Evolutionary conservation across 169 alveolate species (phyloP), one percentile per base, ranked within the genome.

Genomic region (Eimeria zaria): DNA sequence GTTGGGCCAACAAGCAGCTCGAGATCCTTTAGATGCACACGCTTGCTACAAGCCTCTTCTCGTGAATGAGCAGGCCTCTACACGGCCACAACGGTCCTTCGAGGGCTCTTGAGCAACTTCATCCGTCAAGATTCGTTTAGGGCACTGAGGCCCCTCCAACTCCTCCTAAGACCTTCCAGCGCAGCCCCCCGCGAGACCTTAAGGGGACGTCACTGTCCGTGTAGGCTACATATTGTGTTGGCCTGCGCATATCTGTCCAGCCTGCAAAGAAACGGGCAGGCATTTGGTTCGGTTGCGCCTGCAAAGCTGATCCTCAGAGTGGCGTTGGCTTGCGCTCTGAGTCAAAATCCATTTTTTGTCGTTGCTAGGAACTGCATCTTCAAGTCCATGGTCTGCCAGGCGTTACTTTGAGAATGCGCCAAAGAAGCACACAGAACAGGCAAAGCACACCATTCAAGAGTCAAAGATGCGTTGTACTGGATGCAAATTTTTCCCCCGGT

Each of bases 1-100:
- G 96, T 22, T 94, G 96, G 96, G 67, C 58, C 46, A 22, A 94
- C 73, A 94, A 48, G 60, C 46, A 76, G 53, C 93, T 94, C 39
- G 88, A 94, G 69, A 94, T 94, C 60, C 89, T 85, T 22, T 94
- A 64, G 91, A 78, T 12, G 33, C 27, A 30, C 2, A 33, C 78
- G 33, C 48, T 24, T 11, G 24, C 73, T 46, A 39, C 60, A 27
- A 33, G 9, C 0, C 41, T 64, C 87, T 2, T 62, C 24, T 76
- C 60, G 12, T 76, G 58, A 22, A 18, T 41, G 39, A 22, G 87
- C 87, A 36, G 2, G 41, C 27, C 64, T 36, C 58, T 36, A 27
- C 11, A 41, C 11, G 51, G 39, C 24, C 55, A 60, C 24, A 7
- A 36, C 6, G 64, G 87, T 39, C 16, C 33, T 12, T 9, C 44